phyloP scores from a whole-genome alignment of 345 rosid genomes.

The Xanthoceras sorbifolium region DNA sequence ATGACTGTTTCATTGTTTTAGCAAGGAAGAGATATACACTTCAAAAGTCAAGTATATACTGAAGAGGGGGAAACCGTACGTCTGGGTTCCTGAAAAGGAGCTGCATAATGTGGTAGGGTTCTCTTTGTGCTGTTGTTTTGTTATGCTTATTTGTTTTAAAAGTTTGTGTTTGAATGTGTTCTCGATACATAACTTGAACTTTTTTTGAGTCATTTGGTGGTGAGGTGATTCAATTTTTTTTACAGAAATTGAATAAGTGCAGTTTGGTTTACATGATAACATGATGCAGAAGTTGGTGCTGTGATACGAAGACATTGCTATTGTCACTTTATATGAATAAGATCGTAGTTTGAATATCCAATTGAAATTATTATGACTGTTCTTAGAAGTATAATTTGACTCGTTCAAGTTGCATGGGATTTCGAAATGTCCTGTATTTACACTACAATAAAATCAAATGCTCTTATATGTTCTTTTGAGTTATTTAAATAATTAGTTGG shows the following conservation, averaged over 20 bases:
- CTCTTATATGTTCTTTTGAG: not conserved
- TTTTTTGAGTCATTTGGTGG: not conserved
- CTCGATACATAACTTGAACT: not conserved
- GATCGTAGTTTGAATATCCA: not conserved
- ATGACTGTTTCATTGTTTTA: conserved; percentile 23
- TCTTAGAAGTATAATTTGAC: not conserved
- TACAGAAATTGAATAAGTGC: not conserved
- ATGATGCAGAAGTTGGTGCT: not conserved
- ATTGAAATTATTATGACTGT: not conserved
- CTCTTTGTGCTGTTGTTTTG: conserved; percentile 5
- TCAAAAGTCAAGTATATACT: conserved; percentile 81
- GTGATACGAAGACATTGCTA: not conserved
- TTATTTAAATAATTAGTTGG: not conserved
- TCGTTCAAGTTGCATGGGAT: not conserved
- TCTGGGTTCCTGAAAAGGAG: conserved; percentile 84
- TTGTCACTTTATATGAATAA: not conserved
- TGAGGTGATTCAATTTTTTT: not conserved
- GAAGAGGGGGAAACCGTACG: conserved; percentile 71
- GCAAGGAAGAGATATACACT: conserved; percentile 64
- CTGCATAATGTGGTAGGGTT: conserved; percentile 73
- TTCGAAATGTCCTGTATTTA: not conserved
- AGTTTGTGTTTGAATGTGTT: not conserved
- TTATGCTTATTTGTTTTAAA: not conserved
- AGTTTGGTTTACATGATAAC: not conserved
- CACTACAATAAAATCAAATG: not conserved